Evolutionary conservation across 2,329 filamentous ascomycete species (phyloP), one percentile per base, ranked within the genome.

Genomic region (Aspergillus ustus): DNA sequence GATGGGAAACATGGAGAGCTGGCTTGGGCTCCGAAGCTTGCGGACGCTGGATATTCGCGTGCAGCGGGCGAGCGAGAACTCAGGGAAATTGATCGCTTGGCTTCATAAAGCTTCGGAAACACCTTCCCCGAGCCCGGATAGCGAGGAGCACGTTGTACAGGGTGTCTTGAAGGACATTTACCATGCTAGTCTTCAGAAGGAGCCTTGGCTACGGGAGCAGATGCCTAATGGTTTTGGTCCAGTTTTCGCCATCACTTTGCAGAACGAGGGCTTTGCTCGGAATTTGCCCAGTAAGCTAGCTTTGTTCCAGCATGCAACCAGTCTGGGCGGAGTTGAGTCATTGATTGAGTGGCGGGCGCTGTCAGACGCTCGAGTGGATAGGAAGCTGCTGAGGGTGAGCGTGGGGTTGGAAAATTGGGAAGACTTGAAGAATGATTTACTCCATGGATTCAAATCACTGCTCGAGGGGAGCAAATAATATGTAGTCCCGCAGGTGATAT

Each of bases 291-390:
- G 89, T 70, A 90, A 91, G 76, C 78, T 98, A 74, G 73, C 81
- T 1, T 83, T 97, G 37, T 98, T 98, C 80, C 91, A 97, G 70
- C 94, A 99, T 77, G 94, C 94, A 2, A 99, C 95, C 1, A 96
- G 92, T 75, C 79, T 99, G 25, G 94, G 94, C 1, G 93, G 94
- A 7, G 92, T 98, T 15, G 95, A 98, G 84, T 96, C 92, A 73
- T 78, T 98, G 80, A 93, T 99, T 66, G 95, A 99, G 83, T 99
- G 95, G 95, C 84, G 95, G 59, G 86, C 90, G 29, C 92, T 98
- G 90, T 90, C 89, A 62, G 94, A 99, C 80, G 71, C 79, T 0
- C 81, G 76, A 1, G 88, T 96, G 22, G 91, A 96, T 70, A 85
- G 82, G 71, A 83, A 86, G 62, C 75, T 98, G 73, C 71, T 97